Evolutionary conservation across 108 stramenopile species (phyloP).

Genomic region (Nitzschia palea): DNA sequence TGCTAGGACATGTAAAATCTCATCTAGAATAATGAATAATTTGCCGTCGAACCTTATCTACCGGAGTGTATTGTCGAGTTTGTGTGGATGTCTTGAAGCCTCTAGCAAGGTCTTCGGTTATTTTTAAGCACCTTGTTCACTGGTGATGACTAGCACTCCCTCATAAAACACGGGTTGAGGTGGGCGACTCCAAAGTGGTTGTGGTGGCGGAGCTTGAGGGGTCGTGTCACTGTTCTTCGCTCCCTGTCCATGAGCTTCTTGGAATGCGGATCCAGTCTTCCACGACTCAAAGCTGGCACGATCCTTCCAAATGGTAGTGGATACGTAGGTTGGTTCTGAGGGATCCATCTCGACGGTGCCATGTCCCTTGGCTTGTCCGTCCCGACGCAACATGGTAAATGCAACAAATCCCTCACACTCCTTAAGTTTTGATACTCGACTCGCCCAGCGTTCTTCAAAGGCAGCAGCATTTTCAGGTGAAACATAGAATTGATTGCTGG

Average conservation of each 20-base stretch:
- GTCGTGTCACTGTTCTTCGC: conserved; percentile 10
- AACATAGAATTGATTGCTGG: conserved; percentile 84
- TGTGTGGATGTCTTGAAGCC: too few relatives aligned
- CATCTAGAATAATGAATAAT: too few relatives aligned
- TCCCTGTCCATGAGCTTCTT: conserved; percentile 53
- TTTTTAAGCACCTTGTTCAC: conserved; percentile 64
- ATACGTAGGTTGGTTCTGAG: conserved; percentile 66
- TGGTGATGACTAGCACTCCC: conserved; percentile 77
- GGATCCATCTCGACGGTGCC: conserved; percentile 60
- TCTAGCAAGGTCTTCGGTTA: too few relatives aligned
- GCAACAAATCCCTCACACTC: conserved; percentile 82
- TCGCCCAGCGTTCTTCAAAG: conserved; percentile 81
- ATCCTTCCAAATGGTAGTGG: conserved; percentile 78
- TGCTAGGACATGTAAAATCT: too few relatives aligned
- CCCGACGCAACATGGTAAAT: conserved; percentile 76
- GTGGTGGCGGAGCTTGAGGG: conserved; percentile 10
- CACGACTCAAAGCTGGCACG: conserved; percentile 67
- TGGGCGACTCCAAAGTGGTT: conserved; percentile 59
- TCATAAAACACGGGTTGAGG: conserved; percentile 86
- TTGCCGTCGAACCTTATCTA: too few relatives aligned
- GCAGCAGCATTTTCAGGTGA: conserved; percentile 53
- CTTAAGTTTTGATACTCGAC: conserved; percentile 57
- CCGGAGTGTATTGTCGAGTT: too few relatives aligned
- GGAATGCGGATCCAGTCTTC: conserved; percentile 58
- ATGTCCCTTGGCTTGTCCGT: conserved; percentile 82